phyloP scores from a whole-genome alignment of 2,329 filamentous ascomycete genomes.

The Sordariomycetes sp. region DNA sequence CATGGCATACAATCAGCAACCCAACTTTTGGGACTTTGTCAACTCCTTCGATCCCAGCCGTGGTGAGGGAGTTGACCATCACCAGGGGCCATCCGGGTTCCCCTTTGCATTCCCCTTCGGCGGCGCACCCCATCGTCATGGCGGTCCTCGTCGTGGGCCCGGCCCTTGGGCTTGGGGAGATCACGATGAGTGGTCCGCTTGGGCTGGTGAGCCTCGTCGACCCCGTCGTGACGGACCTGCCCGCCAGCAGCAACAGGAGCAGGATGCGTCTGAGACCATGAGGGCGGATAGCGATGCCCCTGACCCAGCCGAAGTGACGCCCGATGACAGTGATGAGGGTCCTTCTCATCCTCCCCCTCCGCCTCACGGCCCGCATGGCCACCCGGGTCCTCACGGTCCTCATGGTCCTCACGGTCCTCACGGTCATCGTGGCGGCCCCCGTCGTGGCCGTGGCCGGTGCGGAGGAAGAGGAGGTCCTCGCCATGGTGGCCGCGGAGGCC shows the following conservation, averaged over 20 bases:
- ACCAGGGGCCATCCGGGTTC: no score
- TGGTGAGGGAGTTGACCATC: not conserved
- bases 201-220: no score
- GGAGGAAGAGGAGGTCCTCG: constrained; percentile 5
- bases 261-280: no score
- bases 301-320: constrained; percentile 5
- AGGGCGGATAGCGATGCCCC: no score
- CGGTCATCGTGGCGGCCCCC: not conserved
- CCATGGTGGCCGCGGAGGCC: constrained; percentile 11
- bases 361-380: not conserved
- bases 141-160: no score
- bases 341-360: not conserved
- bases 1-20: not conserved
- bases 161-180: no score
- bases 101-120: constrained; percentile 2
- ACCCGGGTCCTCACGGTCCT: not conserved
- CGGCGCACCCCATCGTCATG: no score
- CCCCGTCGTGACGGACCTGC: no score
- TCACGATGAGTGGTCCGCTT: no score
- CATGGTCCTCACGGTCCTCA: not conserved
- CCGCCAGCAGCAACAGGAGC: no score
- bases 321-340: no score
- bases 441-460: not conserved
- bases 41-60: not conserved
- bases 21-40: not conserved